These are phyloP conservation scores for Biscutella laevigata DNA, from an alignment of 441 rosid species.

Conservation along the genomic window DNA sequence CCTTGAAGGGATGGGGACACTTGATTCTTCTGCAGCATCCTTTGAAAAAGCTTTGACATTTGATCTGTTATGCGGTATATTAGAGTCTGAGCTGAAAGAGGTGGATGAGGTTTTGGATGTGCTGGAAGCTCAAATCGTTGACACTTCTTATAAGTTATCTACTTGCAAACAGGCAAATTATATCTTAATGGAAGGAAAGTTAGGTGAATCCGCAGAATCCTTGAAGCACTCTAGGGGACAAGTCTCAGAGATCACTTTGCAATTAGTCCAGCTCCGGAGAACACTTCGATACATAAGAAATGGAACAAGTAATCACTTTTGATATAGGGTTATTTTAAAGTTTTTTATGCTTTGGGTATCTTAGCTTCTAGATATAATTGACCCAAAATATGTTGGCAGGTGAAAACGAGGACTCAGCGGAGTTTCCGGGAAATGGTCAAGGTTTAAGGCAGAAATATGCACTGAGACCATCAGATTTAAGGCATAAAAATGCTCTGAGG, in stretches of 20 bases:
- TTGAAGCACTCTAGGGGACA: slow-evolving; percentile 53
- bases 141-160: slow-evolving; percentile 54
- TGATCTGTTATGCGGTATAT: slow-evolving; percentile 59
- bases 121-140: slow-evolving; percentile 54
- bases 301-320: slow-evolving; percentile 46
- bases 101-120: slow-evolving; percentile 58
- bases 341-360: not conserved
- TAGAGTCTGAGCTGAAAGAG: slow-evolving; percentile 74
- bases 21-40: slow-evolving; percentile 35
- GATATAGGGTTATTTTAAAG: not conserved
- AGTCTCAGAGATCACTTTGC: slow-evolving; percentile 60
- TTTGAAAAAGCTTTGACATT: slow-evolving; percentile 60
- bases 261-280: slow-evolving; percentile 48
- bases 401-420: slow-evolving; percentile 31
- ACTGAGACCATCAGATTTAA: slow-evolving; percentile 37
- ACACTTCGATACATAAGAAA: slow-evolving; percentile 46
- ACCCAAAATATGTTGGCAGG: slow-evolving; percentile 37
- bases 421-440: slow-evolving; percentile 32
- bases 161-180: slow-evolving; percentile 38
- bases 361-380: slow-evolving; percentile 5
- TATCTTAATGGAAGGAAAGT: slow-evolving; percentile 43
- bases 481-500: slow-evolving; percentile 50
- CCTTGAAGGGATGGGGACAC: slow-evolving; percentile 37
- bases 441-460: slow-evolving; percentile 31
- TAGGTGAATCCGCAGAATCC: slow-evolving; percentile 48